Evolutionary conservation across 2,329 filamentous ascomycete species (phyloP), one percentile per base, ranked within the genome.

Genomic region (Arthrobotrys sphaeroides): DNA sequence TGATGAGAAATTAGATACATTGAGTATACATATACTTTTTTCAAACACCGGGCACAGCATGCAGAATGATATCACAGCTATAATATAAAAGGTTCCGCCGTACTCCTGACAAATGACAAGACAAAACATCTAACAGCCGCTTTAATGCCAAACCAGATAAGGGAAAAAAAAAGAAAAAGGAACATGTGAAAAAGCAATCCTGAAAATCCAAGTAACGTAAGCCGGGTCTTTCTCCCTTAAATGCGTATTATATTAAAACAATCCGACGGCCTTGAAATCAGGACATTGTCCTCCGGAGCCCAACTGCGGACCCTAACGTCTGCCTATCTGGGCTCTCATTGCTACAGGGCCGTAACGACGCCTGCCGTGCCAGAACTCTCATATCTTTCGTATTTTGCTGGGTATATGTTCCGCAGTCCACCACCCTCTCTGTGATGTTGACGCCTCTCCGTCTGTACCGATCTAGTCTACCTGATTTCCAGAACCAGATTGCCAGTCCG

Each of bases 371-470:
- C 47, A 74, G 33, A 6, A 40, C 43, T 22, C 70, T 67, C 62
- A 74, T 67, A 47, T 74, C 55, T 22, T 68, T 62, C 36, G 70
- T 74, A 31, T 74, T 74, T 26, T 74, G 61, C 43, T 74, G 70
- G 62, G 53, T 62, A 61, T 74, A 74, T 0, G 53, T 61, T 5
- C 70, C 70, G 16, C 57, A 68, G 20, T 67, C 70, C 9, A 45
- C 6, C 16, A 67, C 70, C 10, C 61, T 61, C 22, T 74, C 62
- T 3, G 70, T 74, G 38, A 74, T 68, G 18, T 62, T 74, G 1
- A 74, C 70, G 1, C 70, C 70, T 24, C 70, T 53, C 55, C 70
- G 53, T 67, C 70, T 38, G 24, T 74, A 74, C 33, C 62, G 49
- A 16, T 74, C 70, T 20, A 74, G 42, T 22, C 62, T 51, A 36